Evolutionary conservation across 2,329 filamentous ascomycete genomes (phyloP), one percentile per base, ranked within the genome.

Genomic region (Fragosphaeria purpurea): DNA sequence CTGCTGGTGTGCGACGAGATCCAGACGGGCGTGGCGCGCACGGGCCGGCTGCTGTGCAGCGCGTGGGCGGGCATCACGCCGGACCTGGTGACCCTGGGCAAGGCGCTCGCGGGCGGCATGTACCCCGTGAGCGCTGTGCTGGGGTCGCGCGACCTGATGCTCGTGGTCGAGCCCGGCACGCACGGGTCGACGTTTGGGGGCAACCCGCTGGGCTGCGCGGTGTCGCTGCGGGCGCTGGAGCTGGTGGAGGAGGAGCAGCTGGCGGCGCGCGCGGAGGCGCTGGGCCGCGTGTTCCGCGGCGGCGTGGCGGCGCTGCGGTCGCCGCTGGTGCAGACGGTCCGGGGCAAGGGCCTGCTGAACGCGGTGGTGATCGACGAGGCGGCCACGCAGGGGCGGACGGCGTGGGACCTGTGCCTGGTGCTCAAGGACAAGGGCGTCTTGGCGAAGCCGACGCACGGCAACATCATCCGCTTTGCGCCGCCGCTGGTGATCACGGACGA

Each of bases 171-270:
- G 75, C 88, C 93, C 32, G 93, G 93, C 53, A 97, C 93, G 32
- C 93, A 98, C 69, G 93, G 93, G 46, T 95, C 88, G 41, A 98
- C 93, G n/a, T 98, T 97, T 63, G 93, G 93, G 55, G 93, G 93
- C 47, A 98, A 98, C 70, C 93, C 93, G 13, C 76, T 98, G 10
- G 93, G 90, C 31, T 97, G 89, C 60, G 93, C 93, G 40, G 88
- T 98, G 34, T 94, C 91, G 31, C 95, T 98, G 64, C 86, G 90
- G 56, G 93, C 93, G 22, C 77, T 98, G 43, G 90, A 98, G 74
- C 79, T 98, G 50, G 84, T 98, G 59, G 82, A 91, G 63, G 93
- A 98, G 66, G 90, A 95, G 70, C 77, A 88, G 56, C 80, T 98
- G 71, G 85, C 88, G 31, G 83, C 86, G 63, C 84, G 83, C 50